These are phyloP conservation scores for Aspergillus transmontanensis DNA, from an alignment of 2,329 filamentous ascomycete species.

Conservation along the genomic window DNA sequence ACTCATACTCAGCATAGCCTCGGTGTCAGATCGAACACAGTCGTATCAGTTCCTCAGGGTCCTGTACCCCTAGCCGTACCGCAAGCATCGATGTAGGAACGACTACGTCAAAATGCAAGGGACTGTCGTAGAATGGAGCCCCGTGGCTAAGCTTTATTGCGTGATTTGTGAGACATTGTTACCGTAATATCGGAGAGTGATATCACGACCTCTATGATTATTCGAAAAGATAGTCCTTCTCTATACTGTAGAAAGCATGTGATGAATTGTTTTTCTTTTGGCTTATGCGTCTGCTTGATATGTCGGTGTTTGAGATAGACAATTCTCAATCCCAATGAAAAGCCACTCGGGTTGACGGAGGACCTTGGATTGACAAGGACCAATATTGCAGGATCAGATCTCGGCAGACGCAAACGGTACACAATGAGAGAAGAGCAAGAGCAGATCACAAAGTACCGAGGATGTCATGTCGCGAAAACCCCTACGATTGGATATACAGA, in stretches of 20 bases:
- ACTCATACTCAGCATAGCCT: not conserved
- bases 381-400: not conserved
- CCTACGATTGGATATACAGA: not conserved
- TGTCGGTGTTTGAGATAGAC: not conserved
- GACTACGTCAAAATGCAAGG: too few relatives aligned
- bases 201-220: not conserved
- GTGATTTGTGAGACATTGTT: not conserved
- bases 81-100: not conserved
- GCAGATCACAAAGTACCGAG: not conserved
- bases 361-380: not conserved
- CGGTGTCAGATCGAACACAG: not conserved
- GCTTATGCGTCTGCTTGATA: not conserved
- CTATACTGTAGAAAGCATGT: not conserved
- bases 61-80: not conserved
- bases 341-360: not conserved
- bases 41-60: not conserved
- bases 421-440: not conserved
- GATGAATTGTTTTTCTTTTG: not conserved
- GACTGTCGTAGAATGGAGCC: not conserved
- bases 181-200: not conserved
- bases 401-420: not conserved
- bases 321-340: not conserved
- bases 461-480: not conserved
- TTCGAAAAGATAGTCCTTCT: not conserved
- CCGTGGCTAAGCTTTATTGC: not conserved